These are phyloP conservation scores for Fusarium xylarioides DNA, from an alignment of 2,329 filamentous ascomycete genomes.

Conservation along the genomic window DNA sequence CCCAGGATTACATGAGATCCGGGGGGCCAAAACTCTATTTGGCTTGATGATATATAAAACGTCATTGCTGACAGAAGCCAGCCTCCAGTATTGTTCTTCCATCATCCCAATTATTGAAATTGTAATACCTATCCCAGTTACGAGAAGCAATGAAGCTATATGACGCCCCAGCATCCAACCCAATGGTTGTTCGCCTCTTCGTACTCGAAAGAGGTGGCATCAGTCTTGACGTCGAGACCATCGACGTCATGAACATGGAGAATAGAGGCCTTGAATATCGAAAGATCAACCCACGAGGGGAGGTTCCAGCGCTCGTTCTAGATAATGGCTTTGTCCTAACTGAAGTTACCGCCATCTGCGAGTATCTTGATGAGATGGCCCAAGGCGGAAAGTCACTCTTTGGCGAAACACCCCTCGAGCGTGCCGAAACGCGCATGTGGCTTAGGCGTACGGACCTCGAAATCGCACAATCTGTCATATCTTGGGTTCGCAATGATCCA, in stretches of 20 bases:
- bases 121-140: background rate
- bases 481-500: background rate
- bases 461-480: background rate
- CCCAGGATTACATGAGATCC: background rate
- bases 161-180: slow-evolving; percentile 12
- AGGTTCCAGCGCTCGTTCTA: background rate
- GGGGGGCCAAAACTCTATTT: background rate
- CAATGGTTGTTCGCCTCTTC: slow-evolving; percentile 19
- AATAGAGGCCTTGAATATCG: slow-evolving; percentile 15
- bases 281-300: slow-evolving; percentile 15
- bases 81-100: background rate
- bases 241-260: slow-evolving; percentile 22
- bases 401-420: background rate
- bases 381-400: background rate
- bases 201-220: slow-evolving; percentile 25
- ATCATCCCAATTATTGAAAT: fast-evolving
- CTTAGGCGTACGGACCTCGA: slow-evolving; percentile 2
- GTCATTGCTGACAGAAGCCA: background rate
- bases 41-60: background rate
- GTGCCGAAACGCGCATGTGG: slow-evolving; percentile 9
- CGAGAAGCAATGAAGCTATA: background rate
- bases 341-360: slow-evolving; percentile 6
- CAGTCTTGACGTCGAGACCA: background rate
- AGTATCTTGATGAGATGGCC: slow-evolving; percentile 1
- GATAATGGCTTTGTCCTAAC: background rate